Conservation (phyloP, 2,329 filamentous ascomycete genomes). For the Botryosphaeria agaves region DNA sequence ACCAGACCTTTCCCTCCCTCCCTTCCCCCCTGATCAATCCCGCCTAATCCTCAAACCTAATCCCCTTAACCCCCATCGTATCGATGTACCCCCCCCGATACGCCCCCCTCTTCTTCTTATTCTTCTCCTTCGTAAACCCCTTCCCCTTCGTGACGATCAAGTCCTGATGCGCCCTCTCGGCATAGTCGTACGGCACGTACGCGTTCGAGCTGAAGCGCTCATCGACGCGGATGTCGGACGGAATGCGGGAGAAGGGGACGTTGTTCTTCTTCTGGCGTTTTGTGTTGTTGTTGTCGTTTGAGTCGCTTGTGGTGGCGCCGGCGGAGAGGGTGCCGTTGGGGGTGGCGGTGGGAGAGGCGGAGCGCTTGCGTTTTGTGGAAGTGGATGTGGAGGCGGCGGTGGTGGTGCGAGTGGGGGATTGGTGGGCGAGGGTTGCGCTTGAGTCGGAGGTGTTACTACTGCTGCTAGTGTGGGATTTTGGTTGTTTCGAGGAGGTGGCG, state of each 20-base stretch:
- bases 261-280: conserved; percentile 34
- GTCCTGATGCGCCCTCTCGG: conserved; percentile 73
- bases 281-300: conserved; percentile 4
- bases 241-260: conserved; percentile 63
- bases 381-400: conserved; percentile 7
- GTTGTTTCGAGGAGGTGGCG: conserved; percentile 2
- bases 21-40: background rate
- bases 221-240: conserved; percentile 50
- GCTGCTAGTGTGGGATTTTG: conserved; percentile 5
- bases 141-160: conserved; percentile 85
- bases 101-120: conserved; percentile 65
- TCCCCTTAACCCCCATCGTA: conserved; percentile 62
- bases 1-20: background rate
- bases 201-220: conserved; percentile 58
- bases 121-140: conserved; percentile 99
- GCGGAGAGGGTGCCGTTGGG: conserved; percentile 2
- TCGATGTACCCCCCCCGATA: conserved; percentile 86
- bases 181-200: conserved; percentile 75
- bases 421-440: conserved; percentile 2
- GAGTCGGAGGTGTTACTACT: conserved; percentile 7
- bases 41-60: conserved; percentile 76
- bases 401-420: conserved; percentile 7
- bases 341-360: conserved; percentile 15
- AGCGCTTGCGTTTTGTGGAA: conserved; percentile 22
- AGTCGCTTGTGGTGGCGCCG: conserved; percentile 1